Conservation (phyloP, 169 alveolate species). For the Eimeria praecox region DNA sequence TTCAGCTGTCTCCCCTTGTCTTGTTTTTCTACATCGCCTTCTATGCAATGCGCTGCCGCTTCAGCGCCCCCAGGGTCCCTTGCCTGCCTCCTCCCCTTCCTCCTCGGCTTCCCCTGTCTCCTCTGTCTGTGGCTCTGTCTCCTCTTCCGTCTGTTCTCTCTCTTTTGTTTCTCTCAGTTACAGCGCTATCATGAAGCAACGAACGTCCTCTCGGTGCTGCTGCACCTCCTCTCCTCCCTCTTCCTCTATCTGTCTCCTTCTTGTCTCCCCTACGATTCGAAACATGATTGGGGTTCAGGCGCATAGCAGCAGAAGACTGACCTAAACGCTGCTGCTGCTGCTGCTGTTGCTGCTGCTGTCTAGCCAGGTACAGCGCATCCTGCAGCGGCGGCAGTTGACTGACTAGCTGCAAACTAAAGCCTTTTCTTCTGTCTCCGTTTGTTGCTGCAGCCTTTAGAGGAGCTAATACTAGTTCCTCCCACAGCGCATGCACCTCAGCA, state of each 20-base stretch:
- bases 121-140: too few species aligned
- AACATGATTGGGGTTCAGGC: conserved; percentile 50
- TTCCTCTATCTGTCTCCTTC: conserved; percentile 34
- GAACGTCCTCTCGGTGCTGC: background rate
- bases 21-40: background rate
- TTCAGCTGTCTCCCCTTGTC: background rate
- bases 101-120: background rate
- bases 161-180: background rate
- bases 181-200: background rate
- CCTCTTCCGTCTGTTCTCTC: background rate
- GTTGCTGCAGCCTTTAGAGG: conserved; percentile 15
- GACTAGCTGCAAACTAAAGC: background rate
- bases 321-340: conserved; percentile 3
- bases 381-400: conserved; percentile 42
- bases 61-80: too few species aligned
- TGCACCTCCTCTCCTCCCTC: conserved; percentile 6
- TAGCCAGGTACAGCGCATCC: conserved; percentile 24
- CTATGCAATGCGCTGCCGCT: background rate
- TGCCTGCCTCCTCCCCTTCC: too few species aligned
- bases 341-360: conserved; percentile 48
- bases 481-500: background rate
- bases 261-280: conserved; percentile 7
- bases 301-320: background rate
- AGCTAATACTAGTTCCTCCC: background rate
- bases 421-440: background rate